Percentiles rank a stretch among this genome's conserved stretches.
Evolutionary conservation across 2,329 filamentous ascomycete genomes (phyloP).

Genomic region (Aspergillus sp.): DNA sequence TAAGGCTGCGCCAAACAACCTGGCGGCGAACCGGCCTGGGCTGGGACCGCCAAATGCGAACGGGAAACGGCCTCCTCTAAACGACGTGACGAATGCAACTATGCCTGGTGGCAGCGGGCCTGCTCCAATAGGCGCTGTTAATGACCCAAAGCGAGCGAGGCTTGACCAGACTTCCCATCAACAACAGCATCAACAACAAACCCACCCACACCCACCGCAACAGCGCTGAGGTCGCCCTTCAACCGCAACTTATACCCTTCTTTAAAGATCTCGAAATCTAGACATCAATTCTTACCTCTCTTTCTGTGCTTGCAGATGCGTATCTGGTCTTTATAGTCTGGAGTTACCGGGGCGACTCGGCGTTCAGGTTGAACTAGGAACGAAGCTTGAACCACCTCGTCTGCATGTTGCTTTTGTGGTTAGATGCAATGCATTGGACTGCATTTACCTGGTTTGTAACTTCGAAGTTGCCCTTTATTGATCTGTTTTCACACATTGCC

Average conservation of each 20-base stretch:
- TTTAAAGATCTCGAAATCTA: neutral
- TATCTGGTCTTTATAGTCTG: neutral
- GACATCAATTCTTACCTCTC: neutral
- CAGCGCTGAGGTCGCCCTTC: constrained; percentile 3
- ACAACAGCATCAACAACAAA: constrained; percentile 22
- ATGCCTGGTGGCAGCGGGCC: constrained; percentile 26
- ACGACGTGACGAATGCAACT: constrained; percentile 50
- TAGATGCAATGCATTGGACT: neutral
- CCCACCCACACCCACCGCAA: constrained; percentile 23
- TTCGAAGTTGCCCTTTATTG: neutral
- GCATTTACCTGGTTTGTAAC: neutral
- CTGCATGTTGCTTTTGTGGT: neutral
- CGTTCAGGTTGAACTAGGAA: neutral
- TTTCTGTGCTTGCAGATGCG: neutral
- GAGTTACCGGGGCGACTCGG: constrained; percentile 5
- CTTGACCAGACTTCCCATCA: constrained; percentile 27
- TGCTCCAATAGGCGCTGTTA: constrained; percentile 28
- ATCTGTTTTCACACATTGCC: neutral
- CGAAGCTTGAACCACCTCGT: neutral
- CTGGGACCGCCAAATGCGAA: constrained; percentile 38
- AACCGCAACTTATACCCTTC: neutral
- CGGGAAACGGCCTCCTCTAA: constrained; percentile 49
- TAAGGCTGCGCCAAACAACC: constrained; percentile 25
- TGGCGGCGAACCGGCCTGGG: constrained; percentile 24
- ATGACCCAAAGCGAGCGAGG: constrained; percentile 40